phyloP scores from a whole-genome alignment of 805 yeast genomes.

The Saturnispora dispora region DNA sequence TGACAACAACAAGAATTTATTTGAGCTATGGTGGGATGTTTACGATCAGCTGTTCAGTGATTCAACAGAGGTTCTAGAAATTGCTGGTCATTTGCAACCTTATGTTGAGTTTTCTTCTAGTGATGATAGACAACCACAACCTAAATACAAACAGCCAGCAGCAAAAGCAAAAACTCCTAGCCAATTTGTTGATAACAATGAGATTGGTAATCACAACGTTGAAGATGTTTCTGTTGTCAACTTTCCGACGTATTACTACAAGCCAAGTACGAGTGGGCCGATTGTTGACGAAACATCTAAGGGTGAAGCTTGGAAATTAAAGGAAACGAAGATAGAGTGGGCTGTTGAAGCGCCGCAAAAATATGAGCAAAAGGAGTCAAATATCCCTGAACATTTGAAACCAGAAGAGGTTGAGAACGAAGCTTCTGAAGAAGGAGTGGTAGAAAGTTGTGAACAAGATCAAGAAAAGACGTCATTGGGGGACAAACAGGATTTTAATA shows the following conservation, averaged over 20 bases:
- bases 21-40: conserved; percentile 25
- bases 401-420: not conserved
- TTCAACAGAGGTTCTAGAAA: conserved; percentile 15
- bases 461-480: not conserved
- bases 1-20: conserved; percentile 13
- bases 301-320: conserved; percentile 29
- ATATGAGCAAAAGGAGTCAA: not conserved
- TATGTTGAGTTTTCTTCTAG: not conserved
- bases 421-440: not conserved
- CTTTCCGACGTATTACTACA: conserved; percentile 22
- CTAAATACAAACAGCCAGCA: not conserved
- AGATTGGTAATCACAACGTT: not conserved
- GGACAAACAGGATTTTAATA: not conserved
- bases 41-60: conserved; percentile 16
- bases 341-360: conserved; percentile 3
- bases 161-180: not conserved
- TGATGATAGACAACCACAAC: not conserved
- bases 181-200: not conserved
- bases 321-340: conserved; percentile 19
- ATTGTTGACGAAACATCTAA: conserved; percentile 14
- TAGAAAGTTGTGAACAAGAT: not conserved
- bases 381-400: not conserved
- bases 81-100: conserved; percentile 19
- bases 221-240: conserved; percentile 1
- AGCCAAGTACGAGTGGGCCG: conserved; percentile 10